Evolutionary conservation across 768 basidiomycete species (phyloP), one percentile per base, ranked within the genome.

Genomic region (Exsudoporus frostii): DNA sequence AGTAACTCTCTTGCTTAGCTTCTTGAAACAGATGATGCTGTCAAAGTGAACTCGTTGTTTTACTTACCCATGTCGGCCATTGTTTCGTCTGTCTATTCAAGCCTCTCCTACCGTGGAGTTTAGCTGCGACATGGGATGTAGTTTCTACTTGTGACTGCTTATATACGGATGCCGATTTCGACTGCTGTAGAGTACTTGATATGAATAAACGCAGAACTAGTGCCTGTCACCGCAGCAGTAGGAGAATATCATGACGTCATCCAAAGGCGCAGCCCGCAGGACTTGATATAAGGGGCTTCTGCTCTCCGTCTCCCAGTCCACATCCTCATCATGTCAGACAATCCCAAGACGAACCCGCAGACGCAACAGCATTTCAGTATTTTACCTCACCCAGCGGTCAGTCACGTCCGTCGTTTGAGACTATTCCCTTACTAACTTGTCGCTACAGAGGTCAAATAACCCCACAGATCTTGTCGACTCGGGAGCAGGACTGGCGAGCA

Each of bases 351-450:
- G 20, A 50, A 45, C 27, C 29, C 39, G 40, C 54, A 54, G 45
- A 49, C 53, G 7, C 77, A 82, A 59, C 77, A 71, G 45, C 62
- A 58, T 1, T 84, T 78, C 66, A 69, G 68, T 44, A 85, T 81
- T 61, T 74, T 78, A 51, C 85, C 85, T 20, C 82, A 85, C 63
- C 85, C 84, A 45, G 83, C 84, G 59, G 83, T 83, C 60, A 44
- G 78, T 62, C 3, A 29, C 41, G 56, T 32, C 19, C 10, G 4
- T 33, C 4, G 2, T 41, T 15, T 50, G 37, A 29, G 38, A 19
- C 7, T 10, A 15, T 25, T 34, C 22, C 2, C 10, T 27, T 5
- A 29, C 32, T 36, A 5, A 43, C 20, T 1, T 15, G 7, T 34
- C 14, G 1, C 27, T 20, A 33, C 53, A 86, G 84, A 83, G 77